These are phyloP conservation scores for Microdochium bolleyi DNA, from an alignment of 2,329 filamentous ascomycete species.

Conservation along the genomic window DNA sequence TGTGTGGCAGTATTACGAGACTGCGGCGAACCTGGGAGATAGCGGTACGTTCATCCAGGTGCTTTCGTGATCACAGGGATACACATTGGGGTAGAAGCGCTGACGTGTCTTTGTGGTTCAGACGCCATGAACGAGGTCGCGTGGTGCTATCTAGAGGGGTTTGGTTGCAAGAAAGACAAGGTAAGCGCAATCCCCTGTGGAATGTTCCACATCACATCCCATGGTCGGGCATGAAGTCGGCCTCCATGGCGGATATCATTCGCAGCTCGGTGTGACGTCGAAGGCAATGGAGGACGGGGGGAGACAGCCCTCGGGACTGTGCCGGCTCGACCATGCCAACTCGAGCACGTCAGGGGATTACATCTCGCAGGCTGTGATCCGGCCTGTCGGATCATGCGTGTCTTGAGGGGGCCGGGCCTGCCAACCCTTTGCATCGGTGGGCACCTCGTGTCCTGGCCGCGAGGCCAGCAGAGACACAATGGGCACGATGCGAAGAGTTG, in stretches of 20 bases:
- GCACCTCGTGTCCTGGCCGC: neutral
- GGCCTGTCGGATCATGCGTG: neutral
- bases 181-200: conserved; percentile 52
- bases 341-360: neutral
- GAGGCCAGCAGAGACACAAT: neutral
- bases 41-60: conserved; percentile 44
- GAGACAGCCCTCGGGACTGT: neutral
- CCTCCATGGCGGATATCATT: neutral
- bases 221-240: conserved; percentile 11
- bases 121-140: conserved; percentile 97
- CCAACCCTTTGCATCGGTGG: neutral
- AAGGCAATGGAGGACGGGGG: neutral
- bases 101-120: conserved; percentile 24
- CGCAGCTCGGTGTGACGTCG: neutral
- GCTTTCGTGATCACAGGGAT: neutral
- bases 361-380: neutral
- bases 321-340: too few species aligned
- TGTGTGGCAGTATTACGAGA: conserved; percentile 77
- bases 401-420: neutral
- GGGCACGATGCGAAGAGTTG: conserved; percentile 20
- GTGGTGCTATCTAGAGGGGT: conserved; percentile 96
- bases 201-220: neutral
- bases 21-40: conserved; percentile 91
- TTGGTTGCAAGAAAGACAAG: conserved; percentile 97
- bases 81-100: conserved; percentile 5